Evolutionary conservation across 768 basidiomycete genomes (phyloP), one percentile per base, ranked within the genome.

Genomic region (Suillus weaverae): DNA sequence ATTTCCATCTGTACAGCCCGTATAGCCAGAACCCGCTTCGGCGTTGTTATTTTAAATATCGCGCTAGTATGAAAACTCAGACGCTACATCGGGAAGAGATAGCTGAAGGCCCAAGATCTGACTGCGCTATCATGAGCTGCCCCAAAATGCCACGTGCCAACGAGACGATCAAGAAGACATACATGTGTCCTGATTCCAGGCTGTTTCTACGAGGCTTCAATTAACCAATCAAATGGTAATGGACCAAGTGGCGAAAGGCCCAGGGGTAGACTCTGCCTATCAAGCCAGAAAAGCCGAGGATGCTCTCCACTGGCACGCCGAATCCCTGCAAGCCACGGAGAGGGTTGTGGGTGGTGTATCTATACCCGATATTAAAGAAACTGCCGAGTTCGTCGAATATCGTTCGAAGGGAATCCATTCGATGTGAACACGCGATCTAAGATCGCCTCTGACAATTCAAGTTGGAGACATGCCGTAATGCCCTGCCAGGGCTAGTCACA

Each of bases 1-100:
- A 75, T 72, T 74, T 67, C 75, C 76, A 75, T 70, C 67, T 70
- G 74, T 74, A 75, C 73, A 74, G 75, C 71, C 70, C 69, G 67
- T 68, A 71, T 67, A 69, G 72, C 68, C 64, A 66, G 63, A 68
- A 60, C 11, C 62, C 41, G 62, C 63, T 63, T 73, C 68, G 75
- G 76, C 67, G 66, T 62, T 69, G 73, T 69, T 73, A 73, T 73
- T 75, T 73, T 73, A 68, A 70, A 74, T 68, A 67, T 67, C 64
- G 53, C 60, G 65, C 69, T 63, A 67, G 71, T 68, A 63, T 64
- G 66, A 73, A 75, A 73, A 65, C 66, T 71, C 55, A 64, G 62
- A 70, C 64, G 62, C 70, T 69, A 38, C 66, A 69, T 70, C 68
- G 76, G 72, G 71, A 76, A 56, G 62, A 60, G 65, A 53, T 53